These are phyloP conservation scores for Lactarius psammicola DNA, from an alignment of 768 basidiomycete genomes.

Conservation along the genomic window DNA sequence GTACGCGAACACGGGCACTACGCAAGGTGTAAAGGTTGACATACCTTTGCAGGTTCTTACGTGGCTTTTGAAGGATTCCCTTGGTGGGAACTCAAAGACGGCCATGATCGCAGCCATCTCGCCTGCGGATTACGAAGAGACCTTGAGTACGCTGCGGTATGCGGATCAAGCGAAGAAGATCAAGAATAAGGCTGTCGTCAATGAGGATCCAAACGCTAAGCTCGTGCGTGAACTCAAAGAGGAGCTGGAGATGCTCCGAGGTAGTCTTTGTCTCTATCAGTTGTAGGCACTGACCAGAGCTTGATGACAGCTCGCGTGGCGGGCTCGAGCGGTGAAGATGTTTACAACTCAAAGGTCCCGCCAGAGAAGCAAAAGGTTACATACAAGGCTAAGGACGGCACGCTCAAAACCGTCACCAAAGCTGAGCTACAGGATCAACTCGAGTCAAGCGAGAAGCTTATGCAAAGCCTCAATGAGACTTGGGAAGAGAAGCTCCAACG, in stretches of 20 bases:
- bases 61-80: constrained; percentile 96
- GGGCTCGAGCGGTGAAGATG: constrained; percentile 63
- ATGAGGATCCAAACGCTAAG: constrained; percentile 99
- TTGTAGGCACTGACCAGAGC: constrained; percentile 22
- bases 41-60: constrained; percentile 70
- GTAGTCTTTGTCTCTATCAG: constrained; percentile 40
- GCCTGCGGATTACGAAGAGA: constrained; percentile 98
- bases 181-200: constrained; percentile 98
- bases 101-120: constrained; percentile 99
- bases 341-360: constrained; percentile 84
- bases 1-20: constrained; percentile 32
- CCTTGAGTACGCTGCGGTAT: constrained; percentile 92
- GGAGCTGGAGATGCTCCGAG: constrained; percentile 90
- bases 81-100: constrained; percentile 96
- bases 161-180: constrained; percentile 99
- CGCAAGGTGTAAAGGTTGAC: neutral
- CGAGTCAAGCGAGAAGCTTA: constrained; percentile 91
- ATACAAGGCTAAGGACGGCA: constrained; percentile 89
- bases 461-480: constrained; percentile 90
- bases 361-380: constrained; percentile 95
- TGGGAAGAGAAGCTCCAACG: constrained; percentile 94
- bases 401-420: constrained; percentile 93
- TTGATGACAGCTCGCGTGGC: constrained; percentile 64
- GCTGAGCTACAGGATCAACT: constrained; percentile 97
- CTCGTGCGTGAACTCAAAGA: constrained; percentile 98